Base-by-base conservation (phyloP, 1,139 yeast species). In the Candida labiduridarum region DNA sequence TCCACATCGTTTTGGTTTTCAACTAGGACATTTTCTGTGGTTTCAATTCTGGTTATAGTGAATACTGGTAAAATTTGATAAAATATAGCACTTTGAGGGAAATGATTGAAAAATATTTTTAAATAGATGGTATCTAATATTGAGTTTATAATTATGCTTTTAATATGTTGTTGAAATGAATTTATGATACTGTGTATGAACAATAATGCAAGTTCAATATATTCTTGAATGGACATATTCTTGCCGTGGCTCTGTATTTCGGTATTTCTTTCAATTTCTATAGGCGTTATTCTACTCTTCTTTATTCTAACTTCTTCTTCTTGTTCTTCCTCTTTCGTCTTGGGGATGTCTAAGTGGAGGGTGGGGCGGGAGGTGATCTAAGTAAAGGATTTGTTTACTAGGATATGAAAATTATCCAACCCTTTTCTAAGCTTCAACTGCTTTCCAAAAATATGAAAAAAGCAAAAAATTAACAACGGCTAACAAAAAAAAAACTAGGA, bases 221-320 rank as follows among this genome's bases (percentile, higher is more conserved):
- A 44, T 18, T 44, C 41, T 16, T 44, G 41, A 44, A 44, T 35
- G 16, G 46, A 15, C 41, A 44, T 42, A 41, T 38, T 38, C 41
- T 38, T 38, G 41, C 41, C 41, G n/a, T 34, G 38, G 19, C 18
- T 15, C 8, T n/a, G n/a, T 30, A 12, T 9, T 12, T n/a, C 34
- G n/a, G 14, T 30, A 30, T 30, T 10, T 30, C 14, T 11, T 30
- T 30, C n/a, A 30, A 11, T 30, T 30, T 30, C 7, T 30, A 12
- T 10, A 6, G 34, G 31, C 6, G n/a, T 30, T 30, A 4, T 11
- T 12, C 14, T 11, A 12, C 12, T 14, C 35, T 31, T 14, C 12
- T 10, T 14, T 31, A 9, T 31, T 31, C 29, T 25, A 25, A 25
- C 6, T 25, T 25, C 29, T 7, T 25, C 29, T 25, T 25, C 29